Percentiles rank a stretch among this genome's conserved stretches.
Conservation (phyloP, 768 basidiomycete genomes). For the Lenzites betulinus region DNA sequence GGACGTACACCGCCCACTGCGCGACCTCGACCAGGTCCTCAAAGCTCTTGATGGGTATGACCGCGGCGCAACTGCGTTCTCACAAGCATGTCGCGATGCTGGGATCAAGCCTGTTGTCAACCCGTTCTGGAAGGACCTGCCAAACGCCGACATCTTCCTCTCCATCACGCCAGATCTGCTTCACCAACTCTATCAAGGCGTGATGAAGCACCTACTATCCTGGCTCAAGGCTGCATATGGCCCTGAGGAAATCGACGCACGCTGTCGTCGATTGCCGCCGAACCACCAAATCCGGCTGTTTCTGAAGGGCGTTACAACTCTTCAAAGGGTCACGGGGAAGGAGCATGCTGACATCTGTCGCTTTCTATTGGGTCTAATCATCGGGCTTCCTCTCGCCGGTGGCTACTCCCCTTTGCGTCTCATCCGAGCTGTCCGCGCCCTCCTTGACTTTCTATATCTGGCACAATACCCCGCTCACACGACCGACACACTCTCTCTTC, state of each 20-base stretch:
- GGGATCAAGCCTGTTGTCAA: conserved; percentile 6
- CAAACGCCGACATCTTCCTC: conserved; percentile 9
- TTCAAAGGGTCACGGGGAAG: conserved; percentile 35
- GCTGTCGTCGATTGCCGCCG: conserved; percentile 29
- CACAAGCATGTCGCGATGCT: conserved; percentile 21
- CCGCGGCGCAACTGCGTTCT: conserved; percentile 14
- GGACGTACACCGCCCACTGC: background rate
- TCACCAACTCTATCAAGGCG: conserved; percentile 33
- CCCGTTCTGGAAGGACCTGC: conserved; percentile 6
- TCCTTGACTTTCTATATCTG: conserved; percentile 27
- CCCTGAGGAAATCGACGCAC: conserved; percentile 18
- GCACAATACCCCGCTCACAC: conserved; percentile 36
- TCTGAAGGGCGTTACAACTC: conserved; percentile 34
- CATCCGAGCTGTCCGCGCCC: conserved; percentile 4
- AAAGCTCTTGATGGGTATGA: background rate
- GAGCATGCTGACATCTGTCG: conserved; percentile 36
- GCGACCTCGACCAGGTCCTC: conserved; percentile 1
- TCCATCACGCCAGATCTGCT: conserved; percentile 22
- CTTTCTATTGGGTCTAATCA: conserved; percentile 13
- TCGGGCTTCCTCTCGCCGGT: conserved; percentile 1
- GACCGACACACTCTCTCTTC: conserved; percentile 18
- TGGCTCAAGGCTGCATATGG: background rate
- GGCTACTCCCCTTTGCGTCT: background rate
- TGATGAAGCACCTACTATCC: conserved; percentile 24
- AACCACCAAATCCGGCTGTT: conserved; percentile 38